Conservation (phyloP, 345 rosid species). For the Brassica carinata region DNA sequence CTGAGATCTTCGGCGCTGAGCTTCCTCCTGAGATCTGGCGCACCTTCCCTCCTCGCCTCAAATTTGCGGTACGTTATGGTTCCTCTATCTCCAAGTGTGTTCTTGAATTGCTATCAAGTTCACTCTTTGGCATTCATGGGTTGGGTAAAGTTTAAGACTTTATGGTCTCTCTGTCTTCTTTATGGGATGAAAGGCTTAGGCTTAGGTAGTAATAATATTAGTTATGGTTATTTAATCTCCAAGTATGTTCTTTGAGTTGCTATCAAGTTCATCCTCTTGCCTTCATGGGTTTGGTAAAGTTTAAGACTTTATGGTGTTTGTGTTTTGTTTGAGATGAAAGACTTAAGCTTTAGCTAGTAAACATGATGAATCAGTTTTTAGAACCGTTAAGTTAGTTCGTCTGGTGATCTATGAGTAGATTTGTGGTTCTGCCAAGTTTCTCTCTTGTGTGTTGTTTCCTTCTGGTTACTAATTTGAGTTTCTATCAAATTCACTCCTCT, state of each 20-base stretch:
- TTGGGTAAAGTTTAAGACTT: no score
- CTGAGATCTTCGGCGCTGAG: conserved; percentile 91
- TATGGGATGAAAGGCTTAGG: not conserved
- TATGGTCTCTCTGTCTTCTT: no score
- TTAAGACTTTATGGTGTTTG: not conserved
- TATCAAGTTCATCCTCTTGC: not conserved
- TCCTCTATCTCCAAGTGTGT: not conserved
- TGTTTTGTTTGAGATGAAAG: not conserved
- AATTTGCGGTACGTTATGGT: conserved; percentile 63
- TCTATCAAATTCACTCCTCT: not conserved
- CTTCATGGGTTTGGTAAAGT: not conserved
- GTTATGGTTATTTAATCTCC: not conserved
- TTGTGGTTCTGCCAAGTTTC: not conserved
- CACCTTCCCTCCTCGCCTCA: conserved; percentile 80
- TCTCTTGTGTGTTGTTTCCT: not conserved
- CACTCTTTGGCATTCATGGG: no score
- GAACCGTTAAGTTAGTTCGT: not conserved
- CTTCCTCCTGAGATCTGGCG: conserved; percentile 86
- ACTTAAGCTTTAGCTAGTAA: not conserved
- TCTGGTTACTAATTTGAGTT: not conserved
- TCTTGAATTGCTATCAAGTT: no score
- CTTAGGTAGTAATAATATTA: not conserved
- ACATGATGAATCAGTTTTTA: not conserved
- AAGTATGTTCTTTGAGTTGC: not conserved
- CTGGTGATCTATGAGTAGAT: not conserved